Base-by-base conservation (phyloP, 352 stramenopile genomes). In the Globisporangium viniferum region DNA sequence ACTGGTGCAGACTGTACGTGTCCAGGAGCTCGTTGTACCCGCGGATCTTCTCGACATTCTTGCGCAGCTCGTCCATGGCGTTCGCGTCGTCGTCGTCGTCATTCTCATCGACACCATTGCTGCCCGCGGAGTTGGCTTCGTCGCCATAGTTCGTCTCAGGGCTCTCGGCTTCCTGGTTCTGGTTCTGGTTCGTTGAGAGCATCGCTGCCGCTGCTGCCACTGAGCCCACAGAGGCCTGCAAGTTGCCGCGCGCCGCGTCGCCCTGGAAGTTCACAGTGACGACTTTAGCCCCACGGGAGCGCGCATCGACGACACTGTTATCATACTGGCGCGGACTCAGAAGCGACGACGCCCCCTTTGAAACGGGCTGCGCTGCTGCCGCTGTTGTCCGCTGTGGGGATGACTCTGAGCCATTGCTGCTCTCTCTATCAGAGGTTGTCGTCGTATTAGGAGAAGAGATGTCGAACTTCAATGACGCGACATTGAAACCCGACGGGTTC, bases 1-100 rank as follows among this genome's bases (percentile, higher is more conserved):
- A 97, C 59, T 96, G 86, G 56, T 97, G 88, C 20, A 97, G 71
- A 29, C 82, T 91, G 74, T 92, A 91, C 18, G 81, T 78, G 70
- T 93, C 87, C 48, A 93, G 66, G 18, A 93, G 79, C 51, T 92
- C 83, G 58, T 91, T 92, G 78, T 93, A 94, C 22, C 83, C 83
- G 49, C 85, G 83, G 49, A 93, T 86, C 67, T 93, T 92, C 22
- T 89, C 84, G 5, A 94, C 81, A 51, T 91, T 94, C 22, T 75
- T 73, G 18, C 84, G 80, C 54, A 93, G 59, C 39, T 92, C 81
- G 49, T 93, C 79, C 76, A 89, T 90, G n/a, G 70, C 72, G 53
- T 69, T 81, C 22, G 61, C 58, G 3, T 76, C 73, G 29, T 66
- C 63, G 15, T 77, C 67, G 27, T 71, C 64, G 22, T 73, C 64